phyloP scores from a whole-genome alignment of 768 basidiomycete genomes.

The Ephemerocybe angulata region DNA sequence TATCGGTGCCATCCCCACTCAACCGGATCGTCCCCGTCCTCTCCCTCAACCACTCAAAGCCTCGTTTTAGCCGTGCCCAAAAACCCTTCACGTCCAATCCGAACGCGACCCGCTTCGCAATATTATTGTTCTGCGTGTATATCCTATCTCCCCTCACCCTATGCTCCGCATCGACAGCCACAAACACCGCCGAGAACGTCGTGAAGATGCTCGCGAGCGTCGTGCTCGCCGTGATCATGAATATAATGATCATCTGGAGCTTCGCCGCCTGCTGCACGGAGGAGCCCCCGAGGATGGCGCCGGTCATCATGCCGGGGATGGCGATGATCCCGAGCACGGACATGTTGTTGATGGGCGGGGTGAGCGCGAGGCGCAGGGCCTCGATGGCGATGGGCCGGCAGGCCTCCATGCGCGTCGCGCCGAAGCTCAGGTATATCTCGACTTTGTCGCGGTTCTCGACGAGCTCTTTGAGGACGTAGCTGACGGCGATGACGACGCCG shows the following conservation, averaged over 20 bases:
- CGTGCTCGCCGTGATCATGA: slow-evolving; percentile 82
- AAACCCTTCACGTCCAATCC: neutral
- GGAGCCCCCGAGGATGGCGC: slow-evolving; percentile 83
- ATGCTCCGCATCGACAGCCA: slow-evolving; percentile 67
- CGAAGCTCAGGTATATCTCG: slow-evolving; percentile 83
- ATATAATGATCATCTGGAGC: slow-evolving; percentile 92
- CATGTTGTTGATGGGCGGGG: slow-evolving; percentile 85
- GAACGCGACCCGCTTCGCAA: neutral
- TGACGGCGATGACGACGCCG: slow-evolving; percentile 66
- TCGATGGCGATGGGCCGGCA: slow-evolving; percentile 76
- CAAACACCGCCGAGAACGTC: slow-evolving; percentile 54
- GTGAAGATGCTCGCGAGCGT: slow-evolving; percentile 66
- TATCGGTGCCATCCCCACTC: neutral
- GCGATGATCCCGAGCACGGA: slow-evolving; percentile 75
- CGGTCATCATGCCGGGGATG: slow-evolving; percentile 92
- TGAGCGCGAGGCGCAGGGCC: slow-evolving; percentile 73
- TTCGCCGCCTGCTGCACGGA: slow-evolving; percentile 82
- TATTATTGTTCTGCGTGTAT: slow-evolving; percentile 16
- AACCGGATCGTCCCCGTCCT: neutral
- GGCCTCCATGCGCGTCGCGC: slow-evolving; percentile 80
- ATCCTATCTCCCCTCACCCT: slow-evolving; percentile 64
- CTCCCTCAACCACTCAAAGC: neutral
- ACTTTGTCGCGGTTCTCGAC: slow-evolving; percentile 84
- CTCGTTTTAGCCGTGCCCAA: neutral
- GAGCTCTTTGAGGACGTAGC: slow-evolving; percentile 72